Conservation (phyloP, 306 rosid species). For the Vigna mungo region DNA sequence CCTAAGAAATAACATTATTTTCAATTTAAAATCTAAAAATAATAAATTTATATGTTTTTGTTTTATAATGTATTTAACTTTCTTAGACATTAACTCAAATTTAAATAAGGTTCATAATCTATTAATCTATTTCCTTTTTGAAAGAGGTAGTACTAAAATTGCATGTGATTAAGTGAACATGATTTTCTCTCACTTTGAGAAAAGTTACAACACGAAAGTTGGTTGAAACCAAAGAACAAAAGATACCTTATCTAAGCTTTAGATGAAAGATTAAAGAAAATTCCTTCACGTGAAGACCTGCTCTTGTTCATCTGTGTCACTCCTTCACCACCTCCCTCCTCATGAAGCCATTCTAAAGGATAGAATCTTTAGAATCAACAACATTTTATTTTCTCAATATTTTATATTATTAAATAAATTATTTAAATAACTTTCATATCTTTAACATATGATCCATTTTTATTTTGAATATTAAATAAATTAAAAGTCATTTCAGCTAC, state of each 20-base stretch:
- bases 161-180: neutral
- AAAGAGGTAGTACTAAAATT: no score
- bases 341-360: neutral
- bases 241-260: slow-evolving; percentile 11
- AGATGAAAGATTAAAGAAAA: neutral
- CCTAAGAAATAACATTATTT: no score
- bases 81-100: no score
- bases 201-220: neutral
- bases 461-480: no score
- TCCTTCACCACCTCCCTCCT: neutral
- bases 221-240: slow-evolving; percentile 2
- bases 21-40: no score
- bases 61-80: no score
- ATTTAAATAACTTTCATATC: no score
- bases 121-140: no score
- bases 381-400: neutral
- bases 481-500: no score
- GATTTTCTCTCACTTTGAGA: neutral
- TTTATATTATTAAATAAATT: neutral
- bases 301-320: neutral
- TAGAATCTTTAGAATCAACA: neutral
- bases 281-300: slow-evolving; percentile 11
- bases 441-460: no score
- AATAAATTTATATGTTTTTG: no score
- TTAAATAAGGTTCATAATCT: no score